phyloP scores from a whole-genome alignment of 345 rosid genomes.

The Geranium brycei region DNA sequence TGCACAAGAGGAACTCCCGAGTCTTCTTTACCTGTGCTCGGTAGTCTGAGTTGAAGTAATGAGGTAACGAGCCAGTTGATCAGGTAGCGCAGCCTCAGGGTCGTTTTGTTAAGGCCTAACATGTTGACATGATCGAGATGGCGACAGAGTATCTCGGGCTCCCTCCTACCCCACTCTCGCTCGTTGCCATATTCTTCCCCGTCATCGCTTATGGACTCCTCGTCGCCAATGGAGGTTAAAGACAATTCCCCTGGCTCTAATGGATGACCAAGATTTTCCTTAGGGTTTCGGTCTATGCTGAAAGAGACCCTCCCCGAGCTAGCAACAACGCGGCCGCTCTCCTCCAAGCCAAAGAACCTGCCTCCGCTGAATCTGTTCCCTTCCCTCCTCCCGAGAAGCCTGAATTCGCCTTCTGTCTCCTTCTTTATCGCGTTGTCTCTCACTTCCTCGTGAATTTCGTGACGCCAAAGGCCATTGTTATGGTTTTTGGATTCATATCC shows the following conservation, averaged over 20 bases:
- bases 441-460: constrained; percentile 19
- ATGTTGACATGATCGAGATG: constrained; percentile 67
- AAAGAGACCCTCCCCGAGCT: constrained; percentile 41
- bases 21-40: constrained; percentile 25
- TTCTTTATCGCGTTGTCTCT: constrained; percentile 52
- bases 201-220: constrained; percentile 39
- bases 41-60: constrained; percentile 56
- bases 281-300: constrained; percentile 23
- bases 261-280: constrained; percentile 18
- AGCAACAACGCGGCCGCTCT: constrained; percentile 21
- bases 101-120: constrained; percentile 70
- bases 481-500: constrained; percentile 15
- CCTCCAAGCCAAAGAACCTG: constrained; percentile 35
- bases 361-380: constrained; percentile 27
- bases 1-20: constrained; percentile 36
- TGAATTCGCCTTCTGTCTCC: constrained; percentile 59
- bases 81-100: constrained; percentile 58
- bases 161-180: constrained; percentile 58
- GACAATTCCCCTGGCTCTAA: constrained; percentile 55
- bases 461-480: constrained; percentile 9
- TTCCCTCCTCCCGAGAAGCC: constrained; percentile 50
- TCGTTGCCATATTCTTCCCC: constrained; percentile 34
- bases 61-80: constrained; percentile 82
- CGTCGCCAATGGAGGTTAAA: constrained; percentile 29
- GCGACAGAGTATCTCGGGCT: constrained; percentile 59